Evolutionary conservation across 148 eudicot genomes (phyloP), one percentile per base, ranked within the genome.

Genomic region (Silene latifolia): DNA sequence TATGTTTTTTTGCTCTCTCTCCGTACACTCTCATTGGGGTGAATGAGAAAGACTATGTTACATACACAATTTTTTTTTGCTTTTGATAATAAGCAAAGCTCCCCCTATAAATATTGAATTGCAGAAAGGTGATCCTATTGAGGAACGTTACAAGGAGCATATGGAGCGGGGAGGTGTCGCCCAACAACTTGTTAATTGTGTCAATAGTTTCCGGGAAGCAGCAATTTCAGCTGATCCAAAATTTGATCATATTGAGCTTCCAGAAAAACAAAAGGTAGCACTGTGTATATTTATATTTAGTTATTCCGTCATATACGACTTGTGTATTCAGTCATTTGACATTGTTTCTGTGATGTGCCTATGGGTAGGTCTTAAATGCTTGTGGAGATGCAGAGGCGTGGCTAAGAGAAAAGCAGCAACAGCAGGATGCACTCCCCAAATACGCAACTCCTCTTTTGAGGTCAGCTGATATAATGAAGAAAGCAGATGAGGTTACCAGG

Each of bases 81-180:
- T 10, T 11, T 61, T 64, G 56, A 18, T 46, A 39, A 39, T 39
- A 39, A 39, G 9, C 9, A 7, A 39, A 39, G 44, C 9, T 39
- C 44, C 8, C 6, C 44, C 44, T 39, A 39, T 39, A 39, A 5
- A 39, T 39, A 39, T 24, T 18, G 14, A 13, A 75, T 46, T 80
- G 75, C 87, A 93, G 98, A 86, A 76, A 86, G 98, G 98, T 73
- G 91, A 93, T 35, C 98, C 98, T 0, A 85, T 91, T 74, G 98
- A 93, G 80, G 87, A 88, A 68, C 96, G 97, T 0, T 90, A 78
- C 89, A 90, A 88, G 82, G 97, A 95, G 80, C 77, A 80, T 61
- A 68, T 73, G 15, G 97, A 87, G 77, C 84, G 93, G 71, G 99
- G 97, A 74, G 8, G 85, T n/a, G 78, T 78, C 39, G 48, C 88